These are phyloP conservation scores for Penicillium sumatraense DNA, from an alignment of 2,329 filamentous ascomycete species.

Conservation along the genomic window DNA sequence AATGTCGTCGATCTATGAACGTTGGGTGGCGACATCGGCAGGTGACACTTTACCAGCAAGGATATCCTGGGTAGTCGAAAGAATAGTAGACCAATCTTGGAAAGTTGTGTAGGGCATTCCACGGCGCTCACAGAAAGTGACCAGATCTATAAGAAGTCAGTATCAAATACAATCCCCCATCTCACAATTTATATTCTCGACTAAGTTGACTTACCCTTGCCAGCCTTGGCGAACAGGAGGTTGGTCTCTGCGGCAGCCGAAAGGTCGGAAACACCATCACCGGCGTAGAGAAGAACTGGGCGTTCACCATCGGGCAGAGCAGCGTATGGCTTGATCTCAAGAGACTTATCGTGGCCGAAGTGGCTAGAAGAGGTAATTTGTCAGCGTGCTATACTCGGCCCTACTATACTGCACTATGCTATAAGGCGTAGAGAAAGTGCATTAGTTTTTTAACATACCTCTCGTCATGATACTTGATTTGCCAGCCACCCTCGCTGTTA, in stretches of 20 bases:
- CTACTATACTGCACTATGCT: not conserved
- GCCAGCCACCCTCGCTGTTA: slow-evolving; percentile 82
- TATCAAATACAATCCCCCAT: not conserved
- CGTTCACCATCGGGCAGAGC: slow-evolving; percentile 68
- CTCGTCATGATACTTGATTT: slow-evolving; percentile 86
- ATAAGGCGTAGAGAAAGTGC: not conserved
- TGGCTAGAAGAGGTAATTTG: slow-evolving; percentile 53
- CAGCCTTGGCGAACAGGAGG: slow-evolving; percentile 89
- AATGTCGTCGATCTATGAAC: slow-evolving; percentile 9
- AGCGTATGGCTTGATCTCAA: slow-evolving; percentile 83
- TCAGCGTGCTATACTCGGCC: not conserved
- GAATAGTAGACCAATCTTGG: slow-evolving; percentile 79
- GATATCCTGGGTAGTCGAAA: slow-evolving; percentile 76
- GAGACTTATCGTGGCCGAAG: slow-evolving; percentile 96
- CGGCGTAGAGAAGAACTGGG: slow-evolving; percentile 90
- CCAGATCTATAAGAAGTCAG: slow-evolving; percentile 67
- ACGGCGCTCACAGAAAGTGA: slow-evolving; percentile 82
- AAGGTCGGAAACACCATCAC: slow-evolving; percentile 90
- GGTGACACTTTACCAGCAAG: slow-evolving; percentile 72
- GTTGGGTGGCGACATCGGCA: slow-evolving; percentile 65
- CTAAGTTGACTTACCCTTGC: slow-evolving; percentile 64
- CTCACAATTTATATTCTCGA: not conserved
- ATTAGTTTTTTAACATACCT: too few species aligned
- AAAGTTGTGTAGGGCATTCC: slow-evolving; percentile 88
- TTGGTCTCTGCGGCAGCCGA: slow-evolving; percentile 93